Percentiles rank a stretch among this genome's conserved stretches.
phyloP scores from a whole-genome alignment of 495 filamentous ascomycete species.

The Cudoniella acicularis region DNA sequence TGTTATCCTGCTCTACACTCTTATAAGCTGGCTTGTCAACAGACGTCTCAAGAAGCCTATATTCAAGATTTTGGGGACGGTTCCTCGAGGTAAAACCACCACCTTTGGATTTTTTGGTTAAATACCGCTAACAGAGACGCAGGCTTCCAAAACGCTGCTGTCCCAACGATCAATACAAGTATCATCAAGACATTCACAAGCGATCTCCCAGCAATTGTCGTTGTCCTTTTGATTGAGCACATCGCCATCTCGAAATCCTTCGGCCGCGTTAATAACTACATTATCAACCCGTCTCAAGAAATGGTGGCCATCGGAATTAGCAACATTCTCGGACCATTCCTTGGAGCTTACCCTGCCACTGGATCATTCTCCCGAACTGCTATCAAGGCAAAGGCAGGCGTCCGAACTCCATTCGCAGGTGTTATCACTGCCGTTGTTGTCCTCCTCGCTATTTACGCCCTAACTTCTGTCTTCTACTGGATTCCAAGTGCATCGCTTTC shows the following conservation, averaged over 20 bases:
- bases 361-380: constrained; percentile 97
- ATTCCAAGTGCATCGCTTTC: constrained; percentile 84
- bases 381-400: constrained; percentile 97
- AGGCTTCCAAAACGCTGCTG: constrained; percentile 70
- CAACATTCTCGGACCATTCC: constrained; percentile 89
- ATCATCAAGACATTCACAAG: constrained; percentile 53
- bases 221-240: constrained; percentile 93
- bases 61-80: constrained; percentile 58
- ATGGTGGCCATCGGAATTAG: constrained; percentile 91
- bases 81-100: constrained; percentile 36
- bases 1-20: constrained; percentile 87
- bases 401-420: constrained; percentile 88
- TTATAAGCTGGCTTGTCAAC: constrained; percentile 88
- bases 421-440: constrained; percentile 87
- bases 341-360: constrained; percentile 91
- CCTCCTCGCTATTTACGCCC: constrained; percentile 89
- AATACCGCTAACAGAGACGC: constrained; percentile 1
- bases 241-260: constrained; percentile 99
- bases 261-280: constrained; percentile 94
- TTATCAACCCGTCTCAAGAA: constrained; percentile 96
- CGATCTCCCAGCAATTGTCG: constrained; percentile 72
- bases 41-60: constrained; percentile 52
- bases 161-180: constrained; percentile 58
- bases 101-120: background rate
- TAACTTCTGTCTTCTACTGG: constrained; percentile 91